These are phyloP conservation scores for Acanthochlamys bracteata DNA, from an alignment of 106 monocot genomes.

Conservation along the genomic window DNA sequence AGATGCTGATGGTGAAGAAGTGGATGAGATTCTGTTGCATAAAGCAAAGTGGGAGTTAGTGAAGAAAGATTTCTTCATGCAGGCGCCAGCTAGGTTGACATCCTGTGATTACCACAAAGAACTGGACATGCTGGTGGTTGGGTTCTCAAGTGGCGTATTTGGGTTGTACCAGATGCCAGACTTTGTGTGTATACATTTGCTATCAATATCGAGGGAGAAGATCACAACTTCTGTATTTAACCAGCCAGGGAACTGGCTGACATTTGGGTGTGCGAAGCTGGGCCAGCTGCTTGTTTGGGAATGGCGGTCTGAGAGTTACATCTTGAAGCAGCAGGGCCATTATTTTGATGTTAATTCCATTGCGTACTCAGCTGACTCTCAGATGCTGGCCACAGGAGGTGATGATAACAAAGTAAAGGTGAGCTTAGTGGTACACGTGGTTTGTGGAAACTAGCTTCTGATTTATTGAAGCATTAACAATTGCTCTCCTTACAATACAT, in stretches of 20 bases:
- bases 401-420: conserved; percentile 99
- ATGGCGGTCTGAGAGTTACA: conserved; percentile 95
- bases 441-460: no score
- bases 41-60: conserved; percentile 56
- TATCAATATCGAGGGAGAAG: conserved; percentile 91
- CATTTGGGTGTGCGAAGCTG: conserved; percentile 93
- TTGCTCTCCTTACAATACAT: no score
- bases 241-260: conserved; percentile 75
- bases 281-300: conserved; percentile 99
- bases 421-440: no score
- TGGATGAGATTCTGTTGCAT: conserved; percentile 22
- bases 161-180: conserved; percentile 99
- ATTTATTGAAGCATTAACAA: no score
- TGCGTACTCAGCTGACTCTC: conserved; percentile 84
- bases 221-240: conserved; percentile 89
- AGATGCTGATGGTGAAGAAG: conserved; percentile 3
- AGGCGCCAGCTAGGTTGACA: conserved; percentile 59
- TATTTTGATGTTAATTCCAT: conserved; percentile 97
- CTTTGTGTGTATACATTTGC: conserved; percentile 85
- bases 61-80: conserved; percentile 96
- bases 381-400: conserved; percentile 92
- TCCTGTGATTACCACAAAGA: conserved; percentile 92
- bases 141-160: conserved; percentile 92
- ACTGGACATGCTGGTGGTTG: conserved; percentile 92
- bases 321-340: conserved; percentile 97